Evolutionary conservation across 495 filamentous ascomycete genomes (phyloP), one percentile per base, ranked within the genome.

Genomic region (Tuber calosporum): DNA sequence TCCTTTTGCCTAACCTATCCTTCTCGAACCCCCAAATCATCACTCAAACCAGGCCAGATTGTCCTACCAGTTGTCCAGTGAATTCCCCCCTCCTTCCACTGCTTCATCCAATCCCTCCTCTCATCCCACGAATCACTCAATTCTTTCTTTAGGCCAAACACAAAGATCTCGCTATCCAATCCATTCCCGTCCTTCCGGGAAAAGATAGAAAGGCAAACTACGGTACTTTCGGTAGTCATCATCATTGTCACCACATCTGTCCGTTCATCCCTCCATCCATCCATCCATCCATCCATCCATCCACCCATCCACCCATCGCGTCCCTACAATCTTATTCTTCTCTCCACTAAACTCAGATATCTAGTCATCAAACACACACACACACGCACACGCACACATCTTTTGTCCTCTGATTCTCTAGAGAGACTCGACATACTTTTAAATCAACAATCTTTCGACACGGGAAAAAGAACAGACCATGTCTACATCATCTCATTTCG

Each of bases 401-500:
- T 26, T 7, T 26, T 34, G 26, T 30, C 53, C 11, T 8, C 53
- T 30, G 53, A 62, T 30, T 62, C 53, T 62, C 26, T 11, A 34
- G 13, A 34, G 53, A 62, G 53, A 62, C 53, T 62, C 53, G 53
- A 62, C 53, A 34, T 9, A 62, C 53, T 34, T 30, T 62, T 62
- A 62, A 15, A 62, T 34, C 53, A 19, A 17, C 53, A 34, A 62
- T 62, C 53, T 30, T 62, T 62, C 67, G 71, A 26, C 53, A 30
- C 68, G 71, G 71, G 39, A 74, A 77, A 53, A 69, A 69, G 37
- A 36, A 73, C 70, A 69, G 68, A 77, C 76, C 71, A 78, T 78
- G 76, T 78, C 76, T 67, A 73, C 74, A 73, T 75, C 76, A 69
- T 77, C 76, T 68, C 77, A 75, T 72, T 77, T 75, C 76, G 70